A percentile compares a stretch with the other conserved stretches of the same genome.
Conservation (phyloP, 768 basidiomycete species). For the Rhodotorula diobovata region DNA sequence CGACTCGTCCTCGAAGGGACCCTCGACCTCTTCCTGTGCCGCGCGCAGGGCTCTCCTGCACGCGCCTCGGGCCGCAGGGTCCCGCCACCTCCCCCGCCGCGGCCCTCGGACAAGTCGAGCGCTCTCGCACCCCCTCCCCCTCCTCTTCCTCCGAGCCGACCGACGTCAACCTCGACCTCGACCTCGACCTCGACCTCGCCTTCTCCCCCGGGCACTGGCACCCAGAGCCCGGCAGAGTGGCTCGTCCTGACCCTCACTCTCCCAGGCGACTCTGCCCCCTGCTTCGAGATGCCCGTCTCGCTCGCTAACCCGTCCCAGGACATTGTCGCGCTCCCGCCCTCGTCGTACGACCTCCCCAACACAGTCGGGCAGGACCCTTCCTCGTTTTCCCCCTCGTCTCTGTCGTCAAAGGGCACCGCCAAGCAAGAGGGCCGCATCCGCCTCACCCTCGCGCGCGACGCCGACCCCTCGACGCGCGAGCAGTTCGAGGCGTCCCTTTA, state of each 20-base stretch:
- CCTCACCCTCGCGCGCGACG: not conserved
- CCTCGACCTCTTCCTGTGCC: not conserved
- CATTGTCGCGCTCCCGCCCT: not conserved
- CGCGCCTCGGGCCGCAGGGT: not conserved
- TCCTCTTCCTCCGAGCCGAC: not conserved
- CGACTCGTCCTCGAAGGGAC: not conserved
- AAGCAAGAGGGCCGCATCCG: not conserved
- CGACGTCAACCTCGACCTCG: constrained; percentile 2
- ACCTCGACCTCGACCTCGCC: not conserved
- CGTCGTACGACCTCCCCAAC: constrained; percentile 18
- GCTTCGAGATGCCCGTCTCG: constrained; percentile 17
- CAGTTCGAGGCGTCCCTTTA: constrained; percentile 16
- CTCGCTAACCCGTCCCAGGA: not conserved
- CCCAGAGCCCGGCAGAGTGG: not conserved
- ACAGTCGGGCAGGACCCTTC: constrained; percentile 3
- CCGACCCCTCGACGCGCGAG: constrained; percentile 12
- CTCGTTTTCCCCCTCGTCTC: not conserved
- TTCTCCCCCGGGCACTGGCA: too few relatives aligned
- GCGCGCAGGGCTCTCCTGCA: not conserved
- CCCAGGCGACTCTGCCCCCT: not conserved
- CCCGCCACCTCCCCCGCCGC: not conserved
- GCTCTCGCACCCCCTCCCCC: not conserved
- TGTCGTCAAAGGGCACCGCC: not conserved
- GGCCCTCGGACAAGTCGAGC: not conserved
- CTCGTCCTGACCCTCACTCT: not conserved